phyloP scores from a whole-genome alignment of 2,329 filamentous ascomycete genomes.

The Thielaviopsis musarum region DNA sequence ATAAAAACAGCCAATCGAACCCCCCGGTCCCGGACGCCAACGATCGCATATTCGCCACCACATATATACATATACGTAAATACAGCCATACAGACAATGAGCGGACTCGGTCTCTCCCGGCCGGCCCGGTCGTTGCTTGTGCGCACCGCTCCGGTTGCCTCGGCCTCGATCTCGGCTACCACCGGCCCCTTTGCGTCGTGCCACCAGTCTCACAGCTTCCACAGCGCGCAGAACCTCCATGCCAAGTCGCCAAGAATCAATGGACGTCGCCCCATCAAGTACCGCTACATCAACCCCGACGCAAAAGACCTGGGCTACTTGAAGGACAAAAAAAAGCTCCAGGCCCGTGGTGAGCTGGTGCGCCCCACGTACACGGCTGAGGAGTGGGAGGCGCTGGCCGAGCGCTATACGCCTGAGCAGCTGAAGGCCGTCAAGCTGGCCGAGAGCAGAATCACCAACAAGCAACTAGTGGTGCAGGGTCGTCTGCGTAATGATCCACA shows the following conservation, averaged over 20 bases:
- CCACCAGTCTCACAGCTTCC: slow-evolving; percentile 34
- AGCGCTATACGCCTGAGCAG: slow-evolving; percentile 66
- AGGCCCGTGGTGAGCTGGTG: slow-evolving; percentile 14
- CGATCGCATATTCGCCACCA: not conserved
- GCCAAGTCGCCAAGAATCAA: not conserved
- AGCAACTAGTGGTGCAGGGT: slow-evolving; percentile 60
- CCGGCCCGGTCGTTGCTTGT: slow-evolving; percentile 7
- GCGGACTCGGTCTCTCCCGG: slow-evolving; percentile 5
- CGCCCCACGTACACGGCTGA: slow-evolving; percentile 46
- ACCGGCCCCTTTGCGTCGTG: slow-evolving; percentile 17
- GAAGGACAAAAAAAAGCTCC: not conserved
- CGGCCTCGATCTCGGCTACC: slow-evolving; percentile 14
- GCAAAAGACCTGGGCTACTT: slow-evolving; percentile 4
- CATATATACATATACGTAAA: not conserved
- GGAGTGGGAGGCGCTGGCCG: slow-evolving; percentile 43
- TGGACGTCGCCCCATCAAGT: not conserved
- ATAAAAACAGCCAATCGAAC: not conserved
- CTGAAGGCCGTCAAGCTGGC: slow-evolving; percentile 66
- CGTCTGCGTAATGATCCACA: slow-evolving; percentile 56
- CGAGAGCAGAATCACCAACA: slow-evolving; percentile 56
- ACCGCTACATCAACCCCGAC: slow-evolving; percentile 8
- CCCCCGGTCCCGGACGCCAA: too few species aligned
- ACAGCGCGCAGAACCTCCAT: slow-evolving; percentile 26
- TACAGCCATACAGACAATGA: slow-evolving; percentile 4
- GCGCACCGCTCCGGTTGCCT: slow-evolving; percentile 4